Percentiles rank a stretch among this genome's conserved stretches.
Conservation (phyloP, 768 basidiomycete genomes). For the Phylloporus scabripes region DNA sequence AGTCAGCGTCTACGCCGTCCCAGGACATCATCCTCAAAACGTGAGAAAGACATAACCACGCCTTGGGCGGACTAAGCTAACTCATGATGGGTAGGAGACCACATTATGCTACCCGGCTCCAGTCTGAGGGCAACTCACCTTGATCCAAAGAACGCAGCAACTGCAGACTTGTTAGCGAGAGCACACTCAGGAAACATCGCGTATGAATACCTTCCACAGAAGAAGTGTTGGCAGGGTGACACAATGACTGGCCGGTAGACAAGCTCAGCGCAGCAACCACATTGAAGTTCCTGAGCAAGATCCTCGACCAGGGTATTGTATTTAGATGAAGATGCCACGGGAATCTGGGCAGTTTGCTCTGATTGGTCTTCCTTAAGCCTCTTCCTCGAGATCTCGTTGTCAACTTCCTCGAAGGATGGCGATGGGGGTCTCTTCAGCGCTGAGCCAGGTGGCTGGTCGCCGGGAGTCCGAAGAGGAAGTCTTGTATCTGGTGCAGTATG, state of each 20-base stretch:
- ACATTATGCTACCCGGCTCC: conserved; percentile 2
- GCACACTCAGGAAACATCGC: background rate
- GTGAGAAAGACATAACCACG: background rate
- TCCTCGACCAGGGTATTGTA: conserved; percentile 46
- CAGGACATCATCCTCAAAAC: background rate
- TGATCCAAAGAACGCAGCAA: conserved; percentile 79
- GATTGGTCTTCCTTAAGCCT: conserved; percentile 48
- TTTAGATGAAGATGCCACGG: conserved; percentile 18
- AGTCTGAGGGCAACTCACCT: conserved; percentile 47
- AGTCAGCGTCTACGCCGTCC: conserved; percentile 8
- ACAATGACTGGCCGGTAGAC: conserved; percentile 81
- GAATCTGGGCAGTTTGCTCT: conserved; percentile 12
- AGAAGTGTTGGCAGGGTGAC: conserved; percentile 84
- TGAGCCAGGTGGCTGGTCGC: conserved; percentile 15
- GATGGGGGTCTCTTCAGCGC: conserved; percentile 59
- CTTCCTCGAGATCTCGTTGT: conserved; percentile 50
- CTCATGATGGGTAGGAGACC: background rate
- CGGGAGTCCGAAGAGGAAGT: conserved; percentile 5
- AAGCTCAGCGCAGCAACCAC: conserved; percentile 79
- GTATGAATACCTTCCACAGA: conserved; percentile 71
- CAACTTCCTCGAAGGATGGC: conserved; percentile 47
- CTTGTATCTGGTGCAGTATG: background rate
- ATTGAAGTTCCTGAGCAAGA: conserved; percentile 70
- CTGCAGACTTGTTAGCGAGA: conserved; percentile 49
- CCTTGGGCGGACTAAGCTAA: background rate